Evolutionary conservation across 768 basidiomycete genomes (phyloP), one percentile per base, ranked within the genome.

Genomic region (Amanita brunnescens): DNA sequence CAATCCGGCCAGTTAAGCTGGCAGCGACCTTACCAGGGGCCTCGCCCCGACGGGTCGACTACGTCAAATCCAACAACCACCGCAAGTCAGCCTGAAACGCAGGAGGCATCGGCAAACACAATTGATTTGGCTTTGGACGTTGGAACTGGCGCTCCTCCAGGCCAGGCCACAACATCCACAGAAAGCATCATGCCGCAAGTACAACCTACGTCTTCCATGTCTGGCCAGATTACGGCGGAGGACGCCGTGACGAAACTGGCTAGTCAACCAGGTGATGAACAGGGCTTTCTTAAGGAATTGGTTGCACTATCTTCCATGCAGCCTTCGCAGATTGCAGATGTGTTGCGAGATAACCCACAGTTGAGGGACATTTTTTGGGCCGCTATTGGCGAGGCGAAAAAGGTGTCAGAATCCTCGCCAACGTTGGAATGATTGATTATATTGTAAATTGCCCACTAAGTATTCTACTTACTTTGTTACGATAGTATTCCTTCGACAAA

Each of bases 291-390:
- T 14, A 51, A 51, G 50, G 50, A 51, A 23, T 18, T 51, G 6
- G 41, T 51, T 32, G 40, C 50, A 14, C 51, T 73, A 18, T 64
- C 71, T 13, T 59, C 62, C 29, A 52, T 72, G 32, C 62, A 70
- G 37, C 64, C 68, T 29, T 54, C 62, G n/a, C 70, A 72, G 53
- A 63, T 74, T 7, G 62, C 64, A 14, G 67, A 70, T 21, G 57
- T 71, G 23, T 59, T 74, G 42, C 61, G 65, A 16, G 63, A 61
- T 18, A 71, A 74, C 51, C 65, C 73, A 1, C 65, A 71, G 35
- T 56, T 74, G 43, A 62, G 69, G 32, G 65, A 69, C 26, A 62
- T 70, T 21, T 62, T 70, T 7, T 54, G 64, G 57, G 65, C 71
- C 46, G 67, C 70, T 20, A 57, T 70, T 43, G 53, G 57, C 21